Conservation (phyloP, 1,284 basidiomycete genomes). For the Boletus mariae region DNA sequence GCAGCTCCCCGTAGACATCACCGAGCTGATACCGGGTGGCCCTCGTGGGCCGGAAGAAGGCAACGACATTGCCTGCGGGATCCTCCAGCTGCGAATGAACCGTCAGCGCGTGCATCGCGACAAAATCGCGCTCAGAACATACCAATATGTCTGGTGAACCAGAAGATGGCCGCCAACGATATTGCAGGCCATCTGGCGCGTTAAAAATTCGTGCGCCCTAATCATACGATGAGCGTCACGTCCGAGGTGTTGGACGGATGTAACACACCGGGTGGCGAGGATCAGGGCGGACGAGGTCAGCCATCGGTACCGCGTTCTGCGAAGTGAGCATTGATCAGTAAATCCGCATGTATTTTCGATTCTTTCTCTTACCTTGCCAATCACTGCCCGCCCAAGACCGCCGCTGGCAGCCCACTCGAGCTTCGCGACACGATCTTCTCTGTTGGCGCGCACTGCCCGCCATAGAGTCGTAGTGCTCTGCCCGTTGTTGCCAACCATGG, state of each 20-base stretch:
- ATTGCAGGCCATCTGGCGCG: slow-evolving; percentile 74
- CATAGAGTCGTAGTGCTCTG: slow-evolving; percentile 71
- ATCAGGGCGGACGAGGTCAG: slow-evolving; percentile 69
- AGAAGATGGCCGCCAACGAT: slow-evolving; percentile 68
- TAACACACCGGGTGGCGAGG: slow-evolving; percentile 52
- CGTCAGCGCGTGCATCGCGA: slow-evolving; percentile 16
- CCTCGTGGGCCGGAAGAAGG: slow-evolving; percentile 71
- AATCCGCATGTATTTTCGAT: slow-evolving; percentile 4
- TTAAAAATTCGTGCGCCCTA: slow-evolving; percentile 68
- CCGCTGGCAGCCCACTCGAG: slow-evolving; percentile 79
- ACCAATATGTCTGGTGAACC: slow-evolving; percentile 61
- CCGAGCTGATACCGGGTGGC: slow-evolving; percentile 76
- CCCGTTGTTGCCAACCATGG: slow-evolving; percentile 56
- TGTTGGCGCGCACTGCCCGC: slow-evolving; percentile 72
- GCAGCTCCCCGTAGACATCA: slow-evolving; percentile 78
- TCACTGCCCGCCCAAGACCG: slow-evolving; percentile 74
- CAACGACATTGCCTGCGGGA: slow-evolving; percentile 61
- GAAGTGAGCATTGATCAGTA: slow-evolving; percentile 22
- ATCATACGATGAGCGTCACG: slow-evolving; percentile 18
- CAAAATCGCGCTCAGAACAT: slow-evolving; percentile 30
- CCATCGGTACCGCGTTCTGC: slow-evolving; percentile 74
- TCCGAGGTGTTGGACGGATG: slow-evolving; percentile 3
- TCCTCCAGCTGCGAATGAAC: slow-evolving; percentile 58
- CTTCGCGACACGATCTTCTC: slow-evolving; percentile 79
- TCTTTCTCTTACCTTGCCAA: slow-evolving; percentile 62